phyloP scores from a whole-genome alignment of 306 rosid species.

The Luffa acutangula region DNA sequence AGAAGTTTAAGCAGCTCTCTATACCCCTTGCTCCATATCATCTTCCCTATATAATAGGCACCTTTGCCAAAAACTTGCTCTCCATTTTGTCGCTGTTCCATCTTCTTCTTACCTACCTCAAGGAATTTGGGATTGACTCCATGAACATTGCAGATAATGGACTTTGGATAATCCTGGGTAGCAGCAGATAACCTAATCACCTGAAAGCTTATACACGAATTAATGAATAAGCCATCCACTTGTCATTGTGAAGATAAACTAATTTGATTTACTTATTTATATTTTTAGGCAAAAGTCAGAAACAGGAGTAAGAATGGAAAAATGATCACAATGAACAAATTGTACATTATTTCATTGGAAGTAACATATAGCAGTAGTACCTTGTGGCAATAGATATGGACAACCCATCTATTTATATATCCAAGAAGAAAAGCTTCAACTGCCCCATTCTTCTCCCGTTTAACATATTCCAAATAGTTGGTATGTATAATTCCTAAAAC shows the following conservation, averaged over 20 bases:
- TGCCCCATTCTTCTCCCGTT: conserved; percentile 85
- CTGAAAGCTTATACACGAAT: conserved; percentile 31
- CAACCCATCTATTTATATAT: conserved; percentile 75
- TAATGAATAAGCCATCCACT: conserved; percentile 9
- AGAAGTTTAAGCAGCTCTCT: conserved; percentile 76
- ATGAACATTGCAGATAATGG: conserved; percentile 81
- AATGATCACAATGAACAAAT: not conserved
- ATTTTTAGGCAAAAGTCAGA: not conserved
- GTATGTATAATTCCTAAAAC: conserved; percentile 91
- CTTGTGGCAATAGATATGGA: conserved; percentile 86
- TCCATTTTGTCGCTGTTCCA: conserved; percentile 55
- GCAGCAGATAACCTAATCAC: conserved; percentile 95
- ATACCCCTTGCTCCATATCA: conserved; percentile 97
- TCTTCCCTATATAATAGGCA: conserved; percentile 90
- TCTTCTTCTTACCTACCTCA: conserved; percentile 62
- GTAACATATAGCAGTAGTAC: conserved; percentile 22
- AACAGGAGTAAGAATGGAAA: not conserved
- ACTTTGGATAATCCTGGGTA: conserved; percentile 74
- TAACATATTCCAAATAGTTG: conserved; percentile 90
- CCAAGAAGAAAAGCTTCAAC: conserved; percentile 61
- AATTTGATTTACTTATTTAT: not conserved
- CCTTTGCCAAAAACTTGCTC: conserved; percentile 55
- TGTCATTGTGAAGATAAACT: not conserved
- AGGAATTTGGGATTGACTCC: conserved; percentile 97
- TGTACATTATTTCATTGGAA: not conserved